These are phyloP conservation scores for Arbutus unedo DNA, from an alignment of 148 eudicot species.

Conservation along the genomic window DNA sequence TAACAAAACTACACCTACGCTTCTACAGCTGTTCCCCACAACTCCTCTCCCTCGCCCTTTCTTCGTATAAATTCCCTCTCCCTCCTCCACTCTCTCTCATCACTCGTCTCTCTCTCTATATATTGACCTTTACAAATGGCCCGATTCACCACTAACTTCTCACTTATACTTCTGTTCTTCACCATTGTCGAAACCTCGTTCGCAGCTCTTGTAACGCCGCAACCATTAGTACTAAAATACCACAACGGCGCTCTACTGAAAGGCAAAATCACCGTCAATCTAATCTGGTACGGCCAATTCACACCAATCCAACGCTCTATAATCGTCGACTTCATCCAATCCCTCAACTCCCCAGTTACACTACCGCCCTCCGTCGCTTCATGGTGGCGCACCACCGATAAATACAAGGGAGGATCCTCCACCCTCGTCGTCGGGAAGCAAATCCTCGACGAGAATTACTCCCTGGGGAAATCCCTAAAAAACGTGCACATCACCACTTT, in stretches of 20 bases:
- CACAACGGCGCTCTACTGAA: constrained; percentile 58
- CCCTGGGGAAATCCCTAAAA: constrained; percentile 47
- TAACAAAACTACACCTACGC: neutral
- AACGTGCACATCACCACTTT: constrained; percentile 30
- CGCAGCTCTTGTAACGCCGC: constrained; percentile 40
- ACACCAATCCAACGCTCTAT: constrained; percentile 57
- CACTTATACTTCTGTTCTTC: neutral
- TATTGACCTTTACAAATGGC: constrained; percentile 24
- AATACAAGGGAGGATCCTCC: constrained; percentile 45
- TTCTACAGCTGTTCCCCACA: constrained; percentile 38
- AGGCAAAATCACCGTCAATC: constrained; percentile 56
- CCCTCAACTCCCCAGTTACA: constrained; percentile 26
- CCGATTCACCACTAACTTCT: constrained; percentile 21
- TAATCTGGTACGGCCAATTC: constrained; percentile 78
- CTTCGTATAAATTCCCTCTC: constrained; percentile 32
- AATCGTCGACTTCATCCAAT: constrained; percentile 55
- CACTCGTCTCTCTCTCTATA: neutral
- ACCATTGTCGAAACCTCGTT: constrained; percentile 13
- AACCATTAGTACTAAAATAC: constrained; percentile 45
- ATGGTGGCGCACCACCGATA: constrained; percentile 67
- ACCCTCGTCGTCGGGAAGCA: constrained; percentile 42
- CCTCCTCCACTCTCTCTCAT: neutral
- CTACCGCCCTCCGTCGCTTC: constrained; percentile 53
- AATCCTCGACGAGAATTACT: constrained; percentile 33
- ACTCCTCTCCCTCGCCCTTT: neutral